A percentile compares a stretch with the other conserved stretches of the same genome.
Evolutionary conservation across 1,284 basidiomycete genomes (phyloP).

Genomic region (Rhodotorula sp.): DNA sequence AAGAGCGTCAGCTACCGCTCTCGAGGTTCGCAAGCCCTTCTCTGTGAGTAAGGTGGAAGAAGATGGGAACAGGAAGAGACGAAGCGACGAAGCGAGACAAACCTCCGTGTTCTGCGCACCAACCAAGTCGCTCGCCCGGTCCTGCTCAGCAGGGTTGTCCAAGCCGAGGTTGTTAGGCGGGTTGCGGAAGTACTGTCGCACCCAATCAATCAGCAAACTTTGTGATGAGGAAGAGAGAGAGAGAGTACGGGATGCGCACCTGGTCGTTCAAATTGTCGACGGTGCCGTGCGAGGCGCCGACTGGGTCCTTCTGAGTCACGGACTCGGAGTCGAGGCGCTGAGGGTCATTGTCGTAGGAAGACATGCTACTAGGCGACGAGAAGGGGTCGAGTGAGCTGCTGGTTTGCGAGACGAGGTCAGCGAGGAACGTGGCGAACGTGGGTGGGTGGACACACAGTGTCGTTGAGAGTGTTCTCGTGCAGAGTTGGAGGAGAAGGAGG

Average conservation of each 20-base stretch:
- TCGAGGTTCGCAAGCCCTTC: no score
- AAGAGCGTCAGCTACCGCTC: background rate
- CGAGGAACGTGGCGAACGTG: background rate
- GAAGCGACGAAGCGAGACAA: background rate
- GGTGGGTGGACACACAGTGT: no score
- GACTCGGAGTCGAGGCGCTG: background rate
- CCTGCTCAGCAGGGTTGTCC: conserved; percentile 25
- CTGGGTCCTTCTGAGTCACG: background rate
- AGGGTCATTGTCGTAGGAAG: background rate
- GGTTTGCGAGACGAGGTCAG: background rate
- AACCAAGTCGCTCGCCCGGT: conserved; percentile 41
- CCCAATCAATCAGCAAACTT: no score
- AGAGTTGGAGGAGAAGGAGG: no score
- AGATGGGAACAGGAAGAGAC: background rate
- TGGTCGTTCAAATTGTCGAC: conserved; percentile 1
- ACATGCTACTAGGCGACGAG: background rate
- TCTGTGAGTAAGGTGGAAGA: no score
- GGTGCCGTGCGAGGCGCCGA: conserved; percentile 4
- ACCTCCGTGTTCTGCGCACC: conserved; percentile 4
- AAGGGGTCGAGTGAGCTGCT: background rate
- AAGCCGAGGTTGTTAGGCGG: conserved; percentile 14
- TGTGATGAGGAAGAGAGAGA: no score
- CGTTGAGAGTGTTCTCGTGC: no score
- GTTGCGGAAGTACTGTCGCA: background rate
- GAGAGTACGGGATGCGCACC: no score